Evolutionary conservation across 768 basidiomycete genomes (phyloP).

Genomic region (Lactifluus subvellereus): DNA sequence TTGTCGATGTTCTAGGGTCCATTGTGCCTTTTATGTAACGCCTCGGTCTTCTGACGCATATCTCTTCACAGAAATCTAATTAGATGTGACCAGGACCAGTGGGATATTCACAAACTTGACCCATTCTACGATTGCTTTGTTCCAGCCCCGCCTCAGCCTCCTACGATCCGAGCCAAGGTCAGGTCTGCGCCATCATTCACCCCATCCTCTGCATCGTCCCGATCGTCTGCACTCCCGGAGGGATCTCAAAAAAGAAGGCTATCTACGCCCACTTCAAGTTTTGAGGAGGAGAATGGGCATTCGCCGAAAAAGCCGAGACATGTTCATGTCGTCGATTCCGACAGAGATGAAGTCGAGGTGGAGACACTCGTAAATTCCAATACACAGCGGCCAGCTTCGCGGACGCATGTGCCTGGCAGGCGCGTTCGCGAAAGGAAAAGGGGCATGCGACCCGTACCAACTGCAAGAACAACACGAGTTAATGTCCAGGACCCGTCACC

Average conservation of each 20-base stretch:
- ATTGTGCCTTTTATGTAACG: constrained; percentile 25
- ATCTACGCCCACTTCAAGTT: constrained; percentile 20
- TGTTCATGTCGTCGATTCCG: constrained; percentile 25
- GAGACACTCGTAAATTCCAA: constrained; percentile 42
- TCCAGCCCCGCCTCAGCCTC: constrained; percentile 27
- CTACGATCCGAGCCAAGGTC: constrained; percentile 28
- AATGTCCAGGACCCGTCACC: background rate
- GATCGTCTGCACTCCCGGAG: constrained; percentile 5
- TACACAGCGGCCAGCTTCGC: background rate
- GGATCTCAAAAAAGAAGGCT: constrained; percentile 11
- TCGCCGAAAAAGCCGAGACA: constrained; percentile 21
- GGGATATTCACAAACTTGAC: constrained; percentile 84
- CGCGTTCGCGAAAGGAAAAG: constrained; percentile 17
- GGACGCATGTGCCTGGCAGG: constrained; percentile 17
- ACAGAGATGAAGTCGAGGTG: constrained; percentile 39
- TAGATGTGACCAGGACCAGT: constrained; percentile 65
- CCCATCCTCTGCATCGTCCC: constrained; percentile 17
- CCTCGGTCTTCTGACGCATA: background rate
- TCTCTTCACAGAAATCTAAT: constrained; percentile 38
- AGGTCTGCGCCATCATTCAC: constrained; percentile 9
- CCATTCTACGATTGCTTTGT: constrained; percentile 65
- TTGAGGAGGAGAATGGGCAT: constrained; percentile 6
- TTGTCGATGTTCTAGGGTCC: constrained; percentile 66
- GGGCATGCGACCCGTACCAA: background rate
- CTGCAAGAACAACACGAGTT: background rate